phyloP scores from a whole-genome alignment of 129 eudicot genomes.

The Gnaphalium uliginosum region DNA sequence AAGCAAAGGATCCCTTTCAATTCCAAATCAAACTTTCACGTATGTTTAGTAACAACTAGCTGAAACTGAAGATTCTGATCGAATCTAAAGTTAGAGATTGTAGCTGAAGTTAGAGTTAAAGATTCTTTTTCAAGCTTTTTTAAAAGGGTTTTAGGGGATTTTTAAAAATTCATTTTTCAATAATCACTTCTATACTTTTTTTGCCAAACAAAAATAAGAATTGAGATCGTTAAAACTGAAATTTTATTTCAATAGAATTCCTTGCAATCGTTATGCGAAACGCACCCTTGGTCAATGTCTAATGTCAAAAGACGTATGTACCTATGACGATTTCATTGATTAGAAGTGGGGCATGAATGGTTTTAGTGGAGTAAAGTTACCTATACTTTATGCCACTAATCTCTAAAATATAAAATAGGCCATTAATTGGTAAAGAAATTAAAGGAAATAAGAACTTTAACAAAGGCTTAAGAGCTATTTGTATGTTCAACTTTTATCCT shows the following conservation, averaged over 20 bases:
- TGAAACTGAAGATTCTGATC: too few species aligned
- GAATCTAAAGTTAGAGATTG: too few species aligned
- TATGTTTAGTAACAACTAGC: too few species aligned
- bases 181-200: too few species aligned
- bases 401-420: slow-evolving; percentile 19
- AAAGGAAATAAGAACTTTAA: slow-evolving; percentile 12
- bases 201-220: too few species aligned
- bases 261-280: too few species aligned
- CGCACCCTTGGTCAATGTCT: slow-evolving; percentile 8
- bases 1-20: not conserved
- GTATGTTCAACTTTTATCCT: slow-evolving; percentile 1
- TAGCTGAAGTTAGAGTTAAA: too few species aligned
- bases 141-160: too few species aligned
- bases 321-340: slow-evolving; percentile 20
- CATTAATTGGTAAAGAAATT: not conserved
- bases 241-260: too few species aligned
- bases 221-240: too few species aligned
- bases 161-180: too few species aligned
- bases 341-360: not conserved
- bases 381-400: slow-evolving; percentile 22
- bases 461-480: slow-evolving; percentile 18
- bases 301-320: not conserved
- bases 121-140: too few species aligned
- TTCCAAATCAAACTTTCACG: not conserved
- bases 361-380: slow-evolving; percentile 30